Evolutionary conservation across 2,329 filamentous ascomycete species (phyloP).

Genomic region (Rhytidhysteron rufulum): DNA sequence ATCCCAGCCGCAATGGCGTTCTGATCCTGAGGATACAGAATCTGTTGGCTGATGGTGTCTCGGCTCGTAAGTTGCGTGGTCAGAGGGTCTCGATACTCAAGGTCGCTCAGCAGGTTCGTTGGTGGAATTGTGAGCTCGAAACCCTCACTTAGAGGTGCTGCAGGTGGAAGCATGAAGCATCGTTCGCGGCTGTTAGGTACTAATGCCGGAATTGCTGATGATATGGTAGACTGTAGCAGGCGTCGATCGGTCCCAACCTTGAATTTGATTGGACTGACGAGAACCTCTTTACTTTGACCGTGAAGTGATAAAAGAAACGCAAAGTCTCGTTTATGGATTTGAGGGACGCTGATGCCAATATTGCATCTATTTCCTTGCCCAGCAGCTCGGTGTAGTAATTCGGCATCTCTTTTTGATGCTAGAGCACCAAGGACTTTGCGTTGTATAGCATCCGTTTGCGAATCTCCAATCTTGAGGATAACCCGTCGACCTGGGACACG

Average conservation of each 20-base stretch:
- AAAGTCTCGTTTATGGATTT: constrained; percentile 22
- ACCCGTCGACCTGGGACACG: constrained; percentile 19
- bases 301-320: constrained; percentile 18
- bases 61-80: constrained; percentile 14
- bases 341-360: constrained; percentile 22
- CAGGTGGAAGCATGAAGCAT: constrained; percentile 18
- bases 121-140: constrained; percentile 20
- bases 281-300: constrained; percentile 17
- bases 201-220: constrained; percentile 11
- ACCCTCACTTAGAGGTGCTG: constrained; percentile 10
- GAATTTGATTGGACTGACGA: constrained; percentile 16
- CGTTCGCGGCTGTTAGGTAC: constrained; percentile 4
- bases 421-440: constrained; percentile 16
- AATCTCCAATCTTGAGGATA: constrained; percentile 13
- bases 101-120: constrained; percentile 14
- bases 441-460: constrained; percentile 10
- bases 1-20: constrained; percentile 20
- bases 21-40: constrained; percentile 22
- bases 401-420: constrained; percentile 21
- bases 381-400: constrained; percentile 18
- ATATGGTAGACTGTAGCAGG: constrained; percentile 11
- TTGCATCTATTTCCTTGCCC: constrained; percentile 12
- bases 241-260: constrained; percentile 11
- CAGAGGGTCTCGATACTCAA: constrained; percentile 21
- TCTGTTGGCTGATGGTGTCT: constrained; percentile 14